These are phyloP conservation scores for Aspergillus sp. DNA, from an alignment of 2,329 filamentous ascomycete species.

Conservation along the genomic window DNA sequence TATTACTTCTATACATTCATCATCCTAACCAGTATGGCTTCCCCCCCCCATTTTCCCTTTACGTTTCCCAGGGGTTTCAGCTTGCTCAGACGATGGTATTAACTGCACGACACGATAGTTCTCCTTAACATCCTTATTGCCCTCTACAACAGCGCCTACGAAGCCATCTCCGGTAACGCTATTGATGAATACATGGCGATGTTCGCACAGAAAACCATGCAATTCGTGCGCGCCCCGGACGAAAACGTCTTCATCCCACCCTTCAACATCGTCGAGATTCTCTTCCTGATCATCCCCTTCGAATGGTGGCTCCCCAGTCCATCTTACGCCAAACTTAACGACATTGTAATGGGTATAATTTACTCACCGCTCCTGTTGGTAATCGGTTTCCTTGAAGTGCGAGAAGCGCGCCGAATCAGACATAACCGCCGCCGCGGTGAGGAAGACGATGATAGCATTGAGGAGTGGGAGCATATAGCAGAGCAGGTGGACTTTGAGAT, in stretches of 20 bases:
- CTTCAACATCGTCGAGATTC: constrained; percentile 88
- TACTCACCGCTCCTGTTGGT: constrained; percentile 82
- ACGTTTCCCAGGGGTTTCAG: too few species aligned
- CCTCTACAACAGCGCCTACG: constrained; percentile 93
- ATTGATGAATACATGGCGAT: constrained; percentile 94
- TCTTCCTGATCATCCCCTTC: constrained; percentile 73
- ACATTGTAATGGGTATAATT: constrained; percentile 79
- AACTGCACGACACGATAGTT: constrained; percentile 45
- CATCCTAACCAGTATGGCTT: constrained; percentile 71
- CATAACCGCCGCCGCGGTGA: constrained; percentile 77
- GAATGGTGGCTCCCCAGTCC: constrained; percentile 91
- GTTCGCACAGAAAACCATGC: constrained; percentile 91
- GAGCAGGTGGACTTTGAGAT: constrained; percentile 72
- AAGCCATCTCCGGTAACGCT: constrained; percentile 89
- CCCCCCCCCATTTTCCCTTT: neutral
- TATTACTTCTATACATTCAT: constrained; percentile 99
- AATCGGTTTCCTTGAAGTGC: constrained; percentile 71
- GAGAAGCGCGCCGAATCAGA: constrained; percentile 64
- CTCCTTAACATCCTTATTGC: constrained; percentile 95
- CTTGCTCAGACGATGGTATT: neutral
- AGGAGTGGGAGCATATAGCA: constrained; percentile 89
- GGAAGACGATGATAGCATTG: constrained; percentile 80
- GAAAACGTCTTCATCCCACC: constrained; percentile 98
- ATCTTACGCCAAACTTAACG: constrained; percentile 78
- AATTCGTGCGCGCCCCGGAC: constrained; percentile 93